These are phyloP conservation scores for Linnemannia hyalina DNA, from an alignment of 192 early-diverging fungal genomes.

Conservation along the genomic window DNA sequence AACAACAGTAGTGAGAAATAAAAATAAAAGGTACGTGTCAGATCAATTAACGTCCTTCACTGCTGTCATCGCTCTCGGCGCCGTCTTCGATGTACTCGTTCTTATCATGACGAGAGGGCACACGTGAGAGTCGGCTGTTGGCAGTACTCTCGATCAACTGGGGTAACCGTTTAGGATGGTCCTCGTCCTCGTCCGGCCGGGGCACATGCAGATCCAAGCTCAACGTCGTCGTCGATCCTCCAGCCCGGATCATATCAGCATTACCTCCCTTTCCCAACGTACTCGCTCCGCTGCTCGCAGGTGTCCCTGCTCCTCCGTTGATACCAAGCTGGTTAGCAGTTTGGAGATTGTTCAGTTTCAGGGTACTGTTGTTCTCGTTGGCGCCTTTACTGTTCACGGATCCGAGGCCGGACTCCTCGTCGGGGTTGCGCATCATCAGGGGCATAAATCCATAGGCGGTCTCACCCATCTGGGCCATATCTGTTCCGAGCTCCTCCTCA, in stretches of 20 bases:
- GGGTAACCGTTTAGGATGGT: slow-evolving; percentile 41
- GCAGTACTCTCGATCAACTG: slow-evolving; percentile 29
- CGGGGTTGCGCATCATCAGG: slow-evolving; percentile 21
- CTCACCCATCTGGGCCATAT: slow-evolving; percentile 91
- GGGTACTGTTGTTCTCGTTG: slow-evolving; percentile 5
- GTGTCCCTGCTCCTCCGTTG: not conserved
- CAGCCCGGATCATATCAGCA: not conserved
- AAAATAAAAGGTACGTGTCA: not conserved
- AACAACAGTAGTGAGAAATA: not conserved
- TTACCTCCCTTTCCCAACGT: slow-evolving; percentile 1
- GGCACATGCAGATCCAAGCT: slow-evolving; percentile 46
- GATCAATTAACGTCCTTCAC: not conserved
- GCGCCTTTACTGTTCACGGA: slow-evolving; percentile 1
- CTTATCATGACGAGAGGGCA: not conserved
- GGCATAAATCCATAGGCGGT: slow-evolving; percentile 66
- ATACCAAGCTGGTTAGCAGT: not conserved
- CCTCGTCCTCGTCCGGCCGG: slow-evolving; percentile 29
- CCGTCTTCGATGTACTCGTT: slow-evolving; percentile 17
- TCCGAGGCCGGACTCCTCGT: slow-evolving; percentile 26
- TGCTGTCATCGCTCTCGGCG: slow-evolving; percentile 10
- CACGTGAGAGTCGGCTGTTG: not conserved
- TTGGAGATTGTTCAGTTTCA: not conserved
- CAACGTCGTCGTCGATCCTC: slow-evolving; percentile 30
- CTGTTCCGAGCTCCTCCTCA: slow-evolving; percentile 80
- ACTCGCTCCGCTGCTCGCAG: slow-evolving; percentile 11